Evolutionary conservation across 352 stramenopile genomes (phyloP).

Genomic region (Elongisporangium undulatum): DNA sequence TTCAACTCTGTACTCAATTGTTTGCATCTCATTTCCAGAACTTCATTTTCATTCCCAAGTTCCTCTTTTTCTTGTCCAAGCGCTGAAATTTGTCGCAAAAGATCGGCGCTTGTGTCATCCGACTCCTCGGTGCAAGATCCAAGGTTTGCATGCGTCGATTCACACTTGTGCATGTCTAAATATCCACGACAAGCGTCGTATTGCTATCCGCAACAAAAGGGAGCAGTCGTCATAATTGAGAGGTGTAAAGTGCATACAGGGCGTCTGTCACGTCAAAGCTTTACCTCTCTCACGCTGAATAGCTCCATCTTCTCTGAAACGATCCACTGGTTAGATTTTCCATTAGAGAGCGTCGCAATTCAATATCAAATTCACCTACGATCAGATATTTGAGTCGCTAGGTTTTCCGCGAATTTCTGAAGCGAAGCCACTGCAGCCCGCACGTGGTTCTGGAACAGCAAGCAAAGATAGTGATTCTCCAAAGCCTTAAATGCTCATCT

Average conservation of each 20-base stretch:
- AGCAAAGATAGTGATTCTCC: background rate
- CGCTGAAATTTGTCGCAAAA: background rate
- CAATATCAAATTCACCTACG: background rate
- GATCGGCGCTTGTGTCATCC: background rate
- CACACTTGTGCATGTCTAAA: background rate
- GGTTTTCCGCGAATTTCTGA: background rate
- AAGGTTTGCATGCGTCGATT: background rate
- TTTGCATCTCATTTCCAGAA: background rate
- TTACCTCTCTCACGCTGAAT: background rate
- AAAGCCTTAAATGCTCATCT: background rate
- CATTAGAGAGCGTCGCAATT: too few species aligned
- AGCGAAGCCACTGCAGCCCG: background rate
- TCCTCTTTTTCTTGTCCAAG: background rate
- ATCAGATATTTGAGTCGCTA: background rate
- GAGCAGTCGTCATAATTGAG: background rate
- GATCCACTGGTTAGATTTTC: background rate
- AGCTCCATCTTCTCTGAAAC: background rate
- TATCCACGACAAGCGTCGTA: background rate
- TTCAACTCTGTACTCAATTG: background rate
- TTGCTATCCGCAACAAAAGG: background rate
- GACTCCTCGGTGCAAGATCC: background rate
- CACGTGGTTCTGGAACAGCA: background rate
- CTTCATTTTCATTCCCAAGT: background rate
- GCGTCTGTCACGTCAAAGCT: background rate
- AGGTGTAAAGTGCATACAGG: background rate